Evolutionary conservation across 257 asterid species (phyloP), one percentile per base, ranked within the genome.

Genomic region (Dorcoceras hygrometricum): DNA sequence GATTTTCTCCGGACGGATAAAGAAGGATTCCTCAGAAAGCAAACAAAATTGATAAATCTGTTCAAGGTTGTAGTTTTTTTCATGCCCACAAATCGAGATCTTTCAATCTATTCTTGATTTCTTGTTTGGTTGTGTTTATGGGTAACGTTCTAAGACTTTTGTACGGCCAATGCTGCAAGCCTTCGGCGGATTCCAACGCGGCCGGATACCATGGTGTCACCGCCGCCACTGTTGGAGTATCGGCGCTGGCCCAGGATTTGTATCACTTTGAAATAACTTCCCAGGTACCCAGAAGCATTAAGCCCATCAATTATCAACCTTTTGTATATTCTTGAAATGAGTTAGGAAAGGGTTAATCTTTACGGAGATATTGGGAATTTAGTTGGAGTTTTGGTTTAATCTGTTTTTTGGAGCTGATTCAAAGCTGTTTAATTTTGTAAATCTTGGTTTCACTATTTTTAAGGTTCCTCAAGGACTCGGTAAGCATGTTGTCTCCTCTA

Each of bases 401-500:
- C 34, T 62, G 19, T 18, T n/a, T n/a, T 32, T 53, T 23, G 22
- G 61, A 23, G 55, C 31, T 46, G 10, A 19, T 59, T 61, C 8
- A 24, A 27, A 31, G 20, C 20, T 53, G 51, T 66, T 65, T 10
- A 1, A 19, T 46, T 19, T 14, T 46, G 20, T 46, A 16, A 14
- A 14, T 46, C 53, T 46, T 46, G 19, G 53, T 46, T 16, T 46
- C 8, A 5, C 16, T 46, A 14, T 46, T 46, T 55, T 23, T n/a
- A 65, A 93, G 99, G 95, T 93, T 71, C 97, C 99, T 66, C 89
- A 80, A 82, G 97, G 82, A 72, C 84, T 93, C 18, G 59, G 70
- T 23, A 77, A 4, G 8, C 20, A 46, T 46, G 53, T 46, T 46
- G 53, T 46, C 53, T 46, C 53, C 53, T 46, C 53, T 14, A 46